phyloP scores from a whole-genome alignment of 2,329 filamentous ascomycete genomes.

The Apiospora hydei region DNA sequence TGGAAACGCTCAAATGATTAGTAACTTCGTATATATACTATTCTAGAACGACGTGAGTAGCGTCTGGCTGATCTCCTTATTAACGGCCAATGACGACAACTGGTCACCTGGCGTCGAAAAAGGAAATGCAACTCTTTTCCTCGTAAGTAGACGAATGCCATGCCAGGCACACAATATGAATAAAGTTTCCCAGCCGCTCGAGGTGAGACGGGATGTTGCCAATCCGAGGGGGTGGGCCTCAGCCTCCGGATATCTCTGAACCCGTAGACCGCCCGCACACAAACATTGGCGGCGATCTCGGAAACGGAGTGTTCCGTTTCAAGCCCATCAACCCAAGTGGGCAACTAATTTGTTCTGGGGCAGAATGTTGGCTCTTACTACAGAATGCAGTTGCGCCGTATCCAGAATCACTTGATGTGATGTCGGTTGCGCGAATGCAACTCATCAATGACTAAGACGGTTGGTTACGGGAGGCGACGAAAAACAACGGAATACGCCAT shows the following conservation, averaged over 20 bases:
- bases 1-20: no score
- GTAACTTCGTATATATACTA: no score
- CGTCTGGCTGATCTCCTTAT: no score
- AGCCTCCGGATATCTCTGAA: not conserved
- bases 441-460: not conserved
- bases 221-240: not conserved
- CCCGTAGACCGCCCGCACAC: not conserved
- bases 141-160: not conserved
- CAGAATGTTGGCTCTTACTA: not conserved
- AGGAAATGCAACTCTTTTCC: not conserved
- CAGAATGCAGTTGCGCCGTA: not conserved
- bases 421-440: not conserved
- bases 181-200: not conserved
- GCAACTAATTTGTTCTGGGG: not conserved
- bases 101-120: not conserved
- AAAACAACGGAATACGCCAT: not conserved
- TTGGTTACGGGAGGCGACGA: not conserved
- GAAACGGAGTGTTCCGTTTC: conserved; percentile 3
- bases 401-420: not conserved
- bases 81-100: not conserved
- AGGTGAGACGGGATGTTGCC: not conserved
- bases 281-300: not conserved
- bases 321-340: not conserved
- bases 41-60: no score
- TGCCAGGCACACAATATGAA: no score